Percentiles rank a stretch among this genome's conserved stretches.
phyloP scores from a whole-genome alignment of 208 protist genomes.

The Leishmania arabica region DNA sequence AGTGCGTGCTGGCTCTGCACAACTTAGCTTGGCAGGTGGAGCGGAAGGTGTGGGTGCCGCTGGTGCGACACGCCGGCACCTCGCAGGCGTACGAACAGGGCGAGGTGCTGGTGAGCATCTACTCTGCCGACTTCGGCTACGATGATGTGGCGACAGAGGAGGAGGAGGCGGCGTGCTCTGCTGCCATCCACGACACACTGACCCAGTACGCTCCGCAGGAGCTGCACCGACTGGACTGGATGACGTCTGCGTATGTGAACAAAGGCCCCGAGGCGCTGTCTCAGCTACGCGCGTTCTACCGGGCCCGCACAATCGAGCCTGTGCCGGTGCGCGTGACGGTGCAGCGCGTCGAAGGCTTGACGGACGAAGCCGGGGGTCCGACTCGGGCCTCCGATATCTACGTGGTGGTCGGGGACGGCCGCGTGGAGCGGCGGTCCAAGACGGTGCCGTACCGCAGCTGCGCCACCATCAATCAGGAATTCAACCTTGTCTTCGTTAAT shows the following conservation, averaged over 20 bases:
- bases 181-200: slow-evolving; percentile 57
- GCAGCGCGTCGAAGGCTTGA: slow-evolving; percentile 49
- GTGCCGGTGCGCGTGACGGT: slow-evolving; percentile 57
- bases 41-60: slow-evolving; percentile 60
- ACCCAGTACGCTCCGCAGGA: slow-evolving; percentile 60
- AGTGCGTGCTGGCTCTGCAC: slow-evolving; percentile 72
- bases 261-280: slow-evolving; percentile 17
- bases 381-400: slow-evolving; percentile 47
- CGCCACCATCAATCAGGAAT: slow-evolving; percentile 59
- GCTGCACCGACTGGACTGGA: slow-evolving; percentile 84
- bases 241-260: slow-evolving; percentile 30
- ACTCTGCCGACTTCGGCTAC: slow-evolving; percentile 68
- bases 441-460: slow-evolving; percentile 48
- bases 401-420: slow-evolving; percentile 38
- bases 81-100: slow-evolving; percentile 73
- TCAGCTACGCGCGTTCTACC: slow-evolving; percentile 22
- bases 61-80: slow-evolving; percentile 74
- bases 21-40: slow-evolving; percentile 61
- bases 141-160: slow-evolving; percentile 43
- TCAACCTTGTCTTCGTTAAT: slow-evolving; percentile 45
- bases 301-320: slow-evolving; percentile 15
- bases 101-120: slow-evolving; percentile 67
- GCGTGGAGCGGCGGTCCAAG: slow-evolving; percentile 32
- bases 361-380: slow-evolving; percentile 46
- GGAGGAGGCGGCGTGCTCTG: slow-evolving; percentile 57